Conservation (phyloP, 176 grass and related monocot species). For the Phoenix dactylifera region DNA sequence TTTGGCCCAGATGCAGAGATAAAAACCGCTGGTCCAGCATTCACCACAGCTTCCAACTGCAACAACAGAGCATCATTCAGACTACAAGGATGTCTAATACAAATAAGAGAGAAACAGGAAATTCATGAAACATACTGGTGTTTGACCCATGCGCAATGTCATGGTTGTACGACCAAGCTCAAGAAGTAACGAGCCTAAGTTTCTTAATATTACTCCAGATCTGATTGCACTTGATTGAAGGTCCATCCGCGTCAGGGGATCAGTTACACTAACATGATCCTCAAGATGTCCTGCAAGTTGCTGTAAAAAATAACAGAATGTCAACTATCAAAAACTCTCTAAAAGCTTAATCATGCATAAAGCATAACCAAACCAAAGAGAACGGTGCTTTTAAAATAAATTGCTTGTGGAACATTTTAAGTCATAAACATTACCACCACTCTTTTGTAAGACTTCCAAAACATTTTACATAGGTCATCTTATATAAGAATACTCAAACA, state of each 20-base stretch:
- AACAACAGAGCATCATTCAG: slow-evolving; percentile 27
- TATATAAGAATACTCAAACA: too few species aligned
- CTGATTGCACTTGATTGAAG: slow-evolving; percentile 54
- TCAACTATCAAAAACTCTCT: slow-evolving; percentile 14
- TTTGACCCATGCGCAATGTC: slow-evolving; percentile 51
- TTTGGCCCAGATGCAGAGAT: slow-evolving; percentile 89
- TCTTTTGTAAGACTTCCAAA: too few species aligned
- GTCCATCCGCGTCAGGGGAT: slow-evolving; percentile 30
- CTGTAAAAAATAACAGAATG: slow-evolving; percentile 33
- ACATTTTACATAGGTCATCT: too few species aligned
- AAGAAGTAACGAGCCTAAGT: slow-evolving; percentile 87
- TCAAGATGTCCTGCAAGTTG: slow-evolving; percentile 54
- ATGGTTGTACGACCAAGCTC: slow-evolving; percentile 88
- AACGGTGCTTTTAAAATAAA: too few species aligned
- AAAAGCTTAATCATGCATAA: too few species aligned
- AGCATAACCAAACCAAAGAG: too few species aligned
- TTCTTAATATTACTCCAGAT: slow-evolving; percentile 50
- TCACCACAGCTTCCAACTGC: slow-evolving; percentile 73
- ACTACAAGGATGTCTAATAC: slow-evolving; percentile 3
- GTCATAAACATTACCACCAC: too few species aligned
- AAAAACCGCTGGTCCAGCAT: slow-evolving; percentile 91
- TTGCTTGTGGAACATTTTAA: too few species aligned
- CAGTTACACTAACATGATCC: slow-evolving; percentile 49
- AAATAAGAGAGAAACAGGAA: slow-evolving; percentile 6
- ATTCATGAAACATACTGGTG: slow-evolving; percentile 41